Conservation (phyloP, 306 rosid species). For the Casuarina glauca region DNA sequence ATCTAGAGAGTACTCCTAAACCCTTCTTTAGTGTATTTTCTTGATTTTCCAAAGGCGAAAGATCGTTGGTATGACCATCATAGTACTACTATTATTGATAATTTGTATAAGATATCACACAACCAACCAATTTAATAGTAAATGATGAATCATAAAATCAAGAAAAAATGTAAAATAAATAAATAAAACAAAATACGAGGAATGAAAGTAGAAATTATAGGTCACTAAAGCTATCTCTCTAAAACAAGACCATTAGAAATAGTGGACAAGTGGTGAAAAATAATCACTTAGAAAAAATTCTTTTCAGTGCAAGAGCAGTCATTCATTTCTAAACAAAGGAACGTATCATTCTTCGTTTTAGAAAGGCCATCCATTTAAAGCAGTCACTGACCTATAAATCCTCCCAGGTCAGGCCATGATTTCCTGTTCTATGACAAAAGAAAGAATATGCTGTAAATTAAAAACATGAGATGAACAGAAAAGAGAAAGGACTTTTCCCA, state of each 20-base stretch:
- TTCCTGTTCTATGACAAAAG: background rate
- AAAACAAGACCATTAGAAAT: background rate
- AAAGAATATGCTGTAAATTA: background rate
- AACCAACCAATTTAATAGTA: slow-evolving; percentile 20
- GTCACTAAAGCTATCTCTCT: background rate
- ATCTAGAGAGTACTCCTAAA: slow-evolving; percentile 73
- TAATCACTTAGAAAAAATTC: background rate
- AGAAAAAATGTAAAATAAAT: background rate
- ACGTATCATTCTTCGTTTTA: background rate
- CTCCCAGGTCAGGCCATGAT: background rate
- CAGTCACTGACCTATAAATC: background rate
- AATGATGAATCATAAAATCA: background rate
- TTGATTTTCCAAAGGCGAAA: slow-evolving; percentile 74
- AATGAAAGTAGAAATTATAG: background rate
- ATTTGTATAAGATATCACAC: slow-evolving; percentile 46
- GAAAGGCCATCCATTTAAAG: background rate
- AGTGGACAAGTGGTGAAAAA: too few species aligned
- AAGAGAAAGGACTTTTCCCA: slow-evolving; percentile 49
- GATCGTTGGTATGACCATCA: slow-evolving; percentile 79
- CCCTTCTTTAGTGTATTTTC: slow-evolving; percentile 80
- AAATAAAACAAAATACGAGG: too few species aligned
- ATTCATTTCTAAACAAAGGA: background rate
- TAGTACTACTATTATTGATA: slow-evolving; percentile 58
- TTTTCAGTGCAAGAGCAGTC: too few species aligned
- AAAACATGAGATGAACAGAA: slow-evolving; percentile 14